These are phyloP conservation scores for Cnidoscolus chayamansa DNA, from an alignment of 441 rosid species.

Conservation along the genomic window DNA sequence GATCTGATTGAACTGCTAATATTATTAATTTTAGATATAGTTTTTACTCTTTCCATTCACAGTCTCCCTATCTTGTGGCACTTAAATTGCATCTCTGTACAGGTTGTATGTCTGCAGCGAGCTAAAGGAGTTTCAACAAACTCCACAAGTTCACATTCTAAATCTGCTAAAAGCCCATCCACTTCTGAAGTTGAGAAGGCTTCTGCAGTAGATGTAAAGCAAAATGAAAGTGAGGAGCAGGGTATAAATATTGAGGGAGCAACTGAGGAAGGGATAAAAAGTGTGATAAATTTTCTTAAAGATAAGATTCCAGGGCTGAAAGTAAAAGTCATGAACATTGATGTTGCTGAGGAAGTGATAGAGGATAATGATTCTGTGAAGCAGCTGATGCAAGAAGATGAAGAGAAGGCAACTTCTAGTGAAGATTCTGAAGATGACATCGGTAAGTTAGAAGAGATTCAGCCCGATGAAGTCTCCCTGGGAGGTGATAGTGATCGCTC, in stretches of 20 bases:
- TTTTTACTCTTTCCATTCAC: not conserved
- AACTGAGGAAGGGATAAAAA: conserved; percentile 87
- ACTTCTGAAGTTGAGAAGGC: conserved; percentile 46
- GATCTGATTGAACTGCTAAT: not conserved
- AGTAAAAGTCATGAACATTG: conserved; percentile 68
- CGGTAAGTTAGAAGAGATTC: conserved; percentile 54
- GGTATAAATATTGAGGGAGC: conserved; percentile 66
- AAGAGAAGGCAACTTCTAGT: conserved; percentile 43
- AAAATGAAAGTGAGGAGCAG: conserved; percentile 63
- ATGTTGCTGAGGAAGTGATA: conserved; percentile 47
- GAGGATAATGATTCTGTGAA: conserved; percentile 55
- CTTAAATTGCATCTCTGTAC: conserved; percentile 26
- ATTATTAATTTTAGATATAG: not conserved
- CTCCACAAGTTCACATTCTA: conserved; percentile 36
- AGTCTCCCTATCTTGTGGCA: not conserved
- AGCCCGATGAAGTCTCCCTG: conserved; percentile 46
- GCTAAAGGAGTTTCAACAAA: conserved; percentile 46
- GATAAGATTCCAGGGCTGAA: conserved; percentile 91
- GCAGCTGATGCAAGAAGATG: conserved; percentile 62
- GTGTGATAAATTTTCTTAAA: conserved; percentile 83
- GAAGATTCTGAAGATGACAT: conserved; percentile 56
- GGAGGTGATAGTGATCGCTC: conserved; percentile 37
- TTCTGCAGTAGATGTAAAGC: conserved; percentile 50
- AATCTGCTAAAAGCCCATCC: conserved; percentile 42
- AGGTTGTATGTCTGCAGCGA: conserved; percentile 81